These are phyloP conservation scores for Euphorbia lathyris DNA, from an alignment of 345 rosid species.

Conservation along the genomic window DNA sequence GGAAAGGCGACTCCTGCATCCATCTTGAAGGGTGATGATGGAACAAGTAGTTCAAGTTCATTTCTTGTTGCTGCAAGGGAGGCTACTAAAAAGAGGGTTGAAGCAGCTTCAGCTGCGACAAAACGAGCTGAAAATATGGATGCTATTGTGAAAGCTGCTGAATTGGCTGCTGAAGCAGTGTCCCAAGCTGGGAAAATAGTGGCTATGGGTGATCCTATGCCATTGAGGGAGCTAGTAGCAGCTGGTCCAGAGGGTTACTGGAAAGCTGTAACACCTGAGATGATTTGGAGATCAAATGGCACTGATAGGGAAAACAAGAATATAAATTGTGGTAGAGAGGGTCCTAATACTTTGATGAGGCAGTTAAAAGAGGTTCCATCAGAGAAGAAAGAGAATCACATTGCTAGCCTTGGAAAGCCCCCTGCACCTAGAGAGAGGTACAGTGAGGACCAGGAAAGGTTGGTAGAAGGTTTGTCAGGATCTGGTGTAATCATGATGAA, in stretches of 20 bases:
- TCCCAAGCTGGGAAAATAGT: slow-evolving; percentile 91
- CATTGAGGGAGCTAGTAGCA: slow-evolving; percentile 58
- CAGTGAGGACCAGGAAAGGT: slow-evolving; percentile 40
- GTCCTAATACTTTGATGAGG: slow-evolving; percentile 24
- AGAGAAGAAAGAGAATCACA: slow-evolving; percentile 34
- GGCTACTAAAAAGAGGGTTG: slow-evolving; percentile 76
- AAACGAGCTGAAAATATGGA: slow-evolving; percentile 88
- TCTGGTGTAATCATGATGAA: slow-evolving; percentile 38
- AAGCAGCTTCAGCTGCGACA: slow-evolving; percentile 90
- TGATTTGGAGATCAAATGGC: slow-evolving; percentile 28
- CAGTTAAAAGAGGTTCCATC: slow-evolving; percentile 26
- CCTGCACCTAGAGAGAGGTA: slow-evolving; percentile 29
- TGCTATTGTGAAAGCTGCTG: slow-evolving; percentile 91
- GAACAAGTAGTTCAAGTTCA: slow-evolving; percentile 49
- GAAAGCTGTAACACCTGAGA: slow-evolving; percentile 49
- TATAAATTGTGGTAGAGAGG: slow-evolving; percentile 16
- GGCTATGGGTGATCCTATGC: slow-evolving; percentile 72
- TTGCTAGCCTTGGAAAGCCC: slow-evolving; percentile 35
- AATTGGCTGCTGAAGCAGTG: slow-evolving; percentile 90
- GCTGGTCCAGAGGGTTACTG: slow-evolving; percentile 73
- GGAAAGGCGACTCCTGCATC: slow-evolving; percentile 56
- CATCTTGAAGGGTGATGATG: slow-evolving; percentile 51
- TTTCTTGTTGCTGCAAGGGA: slow-evolving; percentile 73
- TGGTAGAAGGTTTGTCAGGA: slow-evolving; percentile 38
- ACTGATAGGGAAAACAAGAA: slow-evolving; percentile 24